Conservation (phyloP, 1,284 basidiomycete genomes). For the Trichosporon inkin region DNA sequence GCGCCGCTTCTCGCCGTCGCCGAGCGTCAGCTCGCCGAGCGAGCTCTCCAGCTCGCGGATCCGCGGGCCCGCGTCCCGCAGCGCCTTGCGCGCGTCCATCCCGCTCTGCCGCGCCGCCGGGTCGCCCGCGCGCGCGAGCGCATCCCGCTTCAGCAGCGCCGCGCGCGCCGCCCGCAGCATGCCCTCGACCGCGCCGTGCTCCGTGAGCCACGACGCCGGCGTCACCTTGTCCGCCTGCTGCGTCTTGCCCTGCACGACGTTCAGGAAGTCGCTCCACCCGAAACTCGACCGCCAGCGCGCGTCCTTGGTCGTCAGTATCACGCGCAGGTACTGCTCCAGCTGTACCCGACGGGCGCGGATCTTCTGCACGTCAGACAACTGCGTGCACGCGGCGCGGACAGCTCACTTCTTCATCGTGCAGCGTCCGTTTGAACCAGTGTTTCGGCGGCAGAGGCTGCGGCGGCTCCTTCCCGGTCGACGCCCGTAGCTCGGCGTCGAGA, state of each 20-base stretch:
- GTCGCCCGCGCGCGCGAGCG: slow-evolving; percentile 69
- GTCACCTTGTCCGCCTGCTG: slow-evolving; percentile 57
- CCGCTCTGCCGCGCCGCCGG: slow-evolving; percentile 70
- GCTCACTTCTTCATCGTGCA: slow-evolving; percentile 48
- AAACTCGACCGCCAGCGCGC: slow-evolving; percentile 72
- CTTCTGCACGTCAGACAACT: slow-evolving; percentile 49
- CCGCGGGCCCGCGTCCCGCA: slow-evolving; percentile 67
- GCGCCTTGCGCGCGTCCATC: slow-evolving; percentile 74
- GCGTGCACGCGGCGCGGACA: not conserved
- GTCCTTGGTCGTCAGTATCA: slow-evolving; percentile 75
- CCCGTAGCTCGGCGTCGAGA: slow-evolving; percentile 73
- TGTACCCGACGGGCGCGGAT: slow-evolving; percentile 69
- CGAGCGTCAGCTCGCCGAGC: slow-evolving; percentile 58
- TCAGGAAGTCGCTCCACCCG: slow-evolving; percentile 81
- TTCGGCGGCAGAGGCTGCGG: slow-evolving; percentile 77
- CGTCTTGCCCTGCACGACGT: slow-evolving; percentile 52
- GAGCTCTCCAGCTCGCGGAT: slow-evolving; percentile 68
- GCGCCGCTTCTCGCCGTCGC: slow-evolving; percentile 74
- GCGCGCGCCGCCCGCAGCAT: slow-evolving; percentile 73
- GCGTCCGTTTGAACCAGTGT: slow-evolving; percentile 55
- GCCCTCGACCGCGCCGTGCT: slow-evolving; percentile 70
- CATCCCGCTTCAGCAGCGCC: slow-evolving; percentile 78
- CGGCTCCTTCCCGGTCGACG: slow-evolving; percentile 65
- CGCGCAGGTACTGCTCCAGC: slow-evolving; percentile 80
- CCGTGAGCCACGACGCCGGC: slow-evolving; percentile 72